A percentile compares a stretch with the other conserved stretches of the same genome.
phyloP scores from a whole-genome alignment of 2,329 filamentous ascomycete genomes.

The Dryadomyces sulphureus region DNA sequence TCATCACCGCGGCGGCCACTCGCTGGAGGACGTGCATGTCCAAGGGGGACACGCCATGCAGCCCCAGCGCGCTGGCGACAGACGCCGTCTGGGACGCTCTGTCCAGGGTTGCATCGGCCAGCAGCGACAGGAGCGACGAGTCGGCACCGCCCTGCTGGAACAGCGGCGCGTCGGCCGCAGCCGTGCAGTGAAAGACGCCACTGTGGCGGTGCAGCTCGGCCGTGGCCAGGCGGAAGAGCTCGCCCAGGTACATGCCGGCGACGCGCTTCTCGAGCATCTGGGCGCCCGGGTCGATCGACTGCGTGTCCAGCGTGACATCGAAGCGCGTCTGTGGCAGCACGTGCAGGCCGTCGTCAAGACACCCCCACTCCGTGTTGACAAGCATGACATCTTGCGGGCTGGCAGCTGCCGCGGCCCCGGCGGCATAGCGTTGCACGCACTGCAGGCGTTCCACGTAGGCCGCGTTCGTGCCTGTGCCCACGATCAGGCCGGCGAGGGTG shows the following conservation, averaged over 20 bases:
- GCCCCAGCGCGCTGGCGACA: not conserved
- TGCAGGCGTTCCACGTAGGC: conserved; percentile 89
- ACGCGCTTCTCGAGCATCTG: conserved; percentile 99
- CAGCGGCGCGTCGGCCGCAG: conserved; percentile 24
- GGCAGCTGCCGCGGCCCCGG: conserved; percentile 44
- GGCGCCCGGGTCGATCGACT: conserved; percentile 75
- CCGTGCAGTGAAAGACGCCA: not conserved
- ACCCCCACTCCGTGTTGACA: conserved; percentile 95
- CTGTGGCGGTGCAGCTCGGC: conserved; percentile 30
- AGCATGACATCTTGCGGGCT: conserved; percentile 70
- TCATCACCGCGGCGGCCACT: conserved; percentile 68
- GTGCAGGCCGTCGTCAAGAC: conserved; percentile 82
- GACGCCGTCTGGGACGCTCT: not conserved
- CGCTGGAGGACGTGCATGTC: conserved; percentile 76
- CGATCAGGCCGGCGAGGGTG: conserved; percentile 69
- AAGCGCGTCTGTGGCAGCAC: conserved; percentile 75
- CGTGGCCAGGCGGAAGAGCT: conserved; percentile 70
- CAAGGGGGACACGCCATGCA: not conserved
- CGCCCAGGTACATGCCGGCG: conserved; percentile 96
- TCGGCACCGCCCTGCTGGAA: not conserved
- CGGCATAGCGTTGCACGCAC: conserved; percentile 35
- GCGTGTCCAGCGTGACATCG: conserved; percentile 61
- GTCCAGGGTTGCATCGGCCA: not conserved
- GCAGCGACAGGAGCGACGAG: conserved; percentile 2
- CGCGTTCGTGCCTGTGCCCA: conserved; percentile 92